Evolutionary conservation across 352 stramenopile genomes (phyloP), one percentile per base, ranked within the genome.

Genomic region (Pythium volutum): DNA sequence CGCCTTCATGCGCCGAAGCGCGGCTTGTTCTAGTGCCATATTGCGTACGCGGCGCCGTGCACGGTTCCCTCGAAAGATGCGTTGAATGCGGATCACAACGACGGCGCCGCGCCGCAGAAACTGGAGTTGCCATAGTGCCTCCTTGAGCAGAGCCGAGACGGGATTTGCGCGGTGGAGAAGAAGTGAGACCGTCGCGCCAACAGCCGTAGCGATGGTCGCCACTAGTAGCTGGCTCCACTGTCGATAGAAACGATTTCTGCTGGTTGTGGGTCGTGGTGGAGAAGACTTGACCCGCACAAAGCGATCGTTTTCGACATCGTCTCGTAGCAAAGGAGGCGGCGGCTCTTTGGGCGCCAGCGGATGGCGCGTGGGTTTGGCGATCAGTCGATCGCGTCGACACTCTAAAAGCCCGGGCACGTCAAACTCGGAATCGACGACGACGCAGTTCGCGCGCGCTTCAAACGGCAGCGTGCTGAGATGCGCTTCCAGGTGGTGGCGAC

Each of bases 401-500:
- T 88, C 79, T 47, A 77, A 71, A 25, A 88, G 73, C 2, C 75
- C 81, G 27, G 79, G 79, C 0, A 85, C 78, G 39, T 90, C 75
- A 34, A 90, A 88, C 29, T 88, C 81, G 8, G 74, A 77, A 50
- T 86, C 76, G 10, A 79, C 73, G 12, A 88, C 61, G 20, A 74
- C 29, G 22, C 78, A 74, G 20, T 31, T 59, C 0, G 69, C 72
- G 10, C 81, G 75, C n/a, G 67, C 62, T 55, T 90, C 76, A 45
- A 76, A 87, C 16, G 53, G 60, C n/a, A 86, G 55, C 14, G 59
- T 74, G 48, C 69, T 88, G 36, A 90, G 55, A 25, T 88, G 69
- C 3, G 80, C 77, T 65, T 88, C 80, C 11, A 88, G 48, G 48
- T 90, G 83, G 57, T 90, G 88, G 22, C 79, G 76, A 25, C 83